These are phyloP conservation scores for Entophlyctis luteolus DNA, from an alignment of 192 early-diverging fungal genomes.

Conservation along the genomic window DNA sequence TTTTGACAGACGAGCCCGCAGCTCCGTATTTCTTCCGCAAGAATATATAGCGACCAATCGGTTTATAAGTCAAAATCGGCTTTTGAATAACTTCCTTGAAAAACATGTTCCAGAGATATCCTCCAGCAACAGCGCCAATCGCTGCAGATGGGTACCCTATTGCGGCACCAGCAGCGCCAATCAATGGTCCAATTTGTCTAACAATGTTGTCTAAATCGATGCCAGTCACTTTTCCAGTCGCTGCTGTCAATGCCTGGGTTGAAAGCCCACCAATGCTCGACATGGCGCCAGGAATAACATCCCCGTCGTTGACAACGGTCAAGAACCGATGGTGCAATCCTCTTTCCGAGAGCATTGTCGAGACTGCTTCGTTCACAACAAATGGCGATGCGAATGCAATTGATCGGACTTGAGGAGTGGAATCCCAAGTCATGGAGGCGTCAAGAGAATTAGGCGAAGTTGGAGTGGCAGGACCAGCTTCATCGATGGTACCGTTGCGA, in stretches of 20 bases:
- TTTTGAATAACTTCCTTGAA: constrained; percentile 21
- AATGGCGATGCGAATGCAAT: constrained; percentile 29
- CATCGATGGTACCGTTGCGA: constrained; percentile 26
- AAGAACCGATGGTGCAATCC: constrained; percentile 25
- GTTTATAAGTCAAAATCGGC: constrained; percentile 28
- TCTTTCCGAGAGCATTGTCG: constrained; percentile 11
- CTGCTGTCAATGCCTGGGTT: constrained; percentile 4
- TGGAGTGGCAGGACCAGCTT: background rate
- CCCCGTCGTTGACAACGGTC: constrained; percentile 27
- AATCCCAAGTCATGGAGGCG: background rate
- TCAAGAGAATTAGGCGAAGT: background rate
- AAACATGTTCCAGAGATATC: constrained; percentile 29
- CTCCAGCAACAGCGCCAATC: constrained; percentile 20
- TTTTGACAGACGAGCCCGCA: background rate
- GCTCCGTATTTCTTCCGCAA: constrained; percentile 28
- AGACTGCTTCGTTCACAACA: constrained; percentile 30
- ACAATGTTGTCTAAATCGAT: constrained; percentile 26
- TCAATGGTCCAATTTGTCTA: constrained; percentile 23
- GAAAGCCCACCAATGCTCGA: constrained; percentile 28
- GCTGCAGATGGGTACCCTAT: constrained; percentile 27
- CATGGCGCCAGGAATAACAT: constrained; percentile 33
- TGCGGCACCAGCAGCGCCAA: constrained; percentile 25
- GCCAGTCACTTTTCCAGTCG: constrained; percentile 19
- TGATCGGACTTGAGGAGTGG: constrained; percentile 6
- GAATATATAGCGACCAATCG: constrained; percentile 31